phyloP scores from a whole-genome alignment of 257 asterid genomes.

The Leptodermis oblonga region DNA sequence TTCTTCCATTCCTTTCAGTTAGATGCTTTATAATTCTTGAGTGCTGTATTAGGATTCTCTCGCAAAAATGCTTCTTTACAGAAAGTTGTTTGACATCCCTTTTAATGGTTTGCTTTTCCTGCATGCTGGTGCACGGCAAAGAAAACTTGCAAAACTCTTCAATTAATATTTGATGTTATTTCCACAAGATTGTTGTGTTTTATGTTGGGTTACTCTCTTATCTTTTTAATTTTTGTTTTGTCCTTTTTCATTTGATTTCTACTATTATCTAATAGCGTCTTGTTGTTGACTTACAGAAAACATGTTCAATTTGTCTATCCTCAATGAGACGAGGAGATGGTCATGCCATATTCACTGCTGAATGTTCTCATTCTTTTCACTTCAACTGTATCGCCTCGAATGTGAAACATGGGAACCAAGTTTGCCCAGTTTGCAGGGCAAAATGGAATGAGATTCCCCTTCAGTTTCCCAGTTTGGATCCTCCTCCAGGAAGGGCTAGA shows the following conservation, averaged over 20 bases:
- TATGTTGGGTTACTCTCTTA: not conserved
- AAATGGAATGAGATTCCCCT: constrained; percentile 89
- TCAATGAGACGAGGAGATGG: constrained; percentile 88
- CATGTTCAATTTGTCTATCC: constrained; percentile 85
- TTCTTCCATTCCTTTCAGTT: not conserved
- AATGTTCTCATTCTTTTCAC: constrained; percentile 94
- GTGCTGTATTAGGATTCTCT: not conserved
- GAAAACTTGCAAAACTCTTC: not conserved
- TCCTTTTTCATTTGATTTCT: not conserved
- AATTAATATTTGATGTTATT: not conserved
- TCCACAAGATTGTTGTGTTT: not conserved
- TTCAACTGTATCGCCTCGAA: constrained; percentile 93
- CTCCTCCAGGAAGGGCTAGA: constrained; percentile 45
- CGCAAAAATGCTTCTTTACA: not conserved
- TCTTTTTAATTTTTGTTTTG: not conserved
- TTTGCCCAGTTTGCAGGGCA: constrained; percentile 93
- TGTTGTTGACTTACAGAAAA: constrained; percentile 47
- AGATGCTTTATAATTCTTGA: not conserved
- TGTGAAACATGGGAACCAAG: constrained; percentile 86
- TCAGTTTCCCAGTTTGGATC: constrained; percentile 53
- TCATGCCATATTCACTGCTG: constrained; percentile 93
- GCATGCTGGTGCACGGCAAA: not conserved
- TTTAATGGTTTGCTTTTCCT: not conserved
- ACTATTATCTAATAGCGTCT: constrained; percentile 17
- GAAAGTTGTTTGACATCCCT: not conserved